Evolutionary conservation across 306 rosid genomes (phyloP), one percentile per base, ranked within the genome.

Genomic region (Cicer bijugum): DNA sequence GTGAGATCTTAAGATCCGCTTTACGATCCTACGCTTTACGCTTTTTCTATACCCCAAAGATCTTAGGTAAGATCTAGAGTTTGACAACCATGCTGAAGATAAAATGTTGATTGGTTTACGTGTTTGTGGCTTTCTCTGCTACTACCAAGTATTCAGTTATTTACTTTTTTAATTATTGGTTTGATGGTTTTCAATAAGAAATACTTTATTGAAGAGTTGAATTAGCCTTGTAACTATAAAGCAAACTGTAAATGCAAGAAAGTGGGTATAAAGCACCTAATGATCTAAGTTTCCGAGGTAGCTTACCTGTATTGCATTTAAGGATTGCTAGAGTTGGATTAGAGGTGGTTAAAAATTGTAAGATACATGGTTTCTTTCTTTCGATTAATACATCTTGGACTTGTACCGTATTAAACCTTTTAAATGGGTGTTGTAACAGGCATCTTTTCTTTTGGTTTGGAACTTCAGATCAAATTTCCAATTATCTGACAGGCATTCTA

Each of bases 301-400:
- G 33, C 38, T 67, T 33, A 5, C 35, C 46, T 75, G 79, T 23
- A 44, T 9, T 20, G 9, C 8, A 42, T 39, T 48, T 57, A 45
- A 44, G 47, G 12, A n/a, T 73, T 14, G 47, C 12, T 55, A 75
- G 74, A 55, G 38, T 42, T 53, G 56, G 71, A 28, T 28, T 28
- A 28, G 33, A 75, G 8, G n/a, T 15, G 6, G 23, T 43, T 20
- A 10, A 23, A 28, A 33, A 6, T 42, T 43, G 14, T 15, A 51
- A 53, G 20, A 2, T 23, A 11, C 40, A 7, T 42, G 14, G 16
- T 15, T 78, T 28, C 4, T 42, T 28, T 28, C 23, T 56, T 56
- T 69, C 20, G n/a, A 37, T 67, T 28, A 28, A 11, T 40, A 33
- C n/a, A n/a, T 53, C 9, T 20, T 16, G 17, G 17, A 16, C 17